A percentile compares a stretch with the other conserved stretches of the same genome.
phyloP scores from a whole-genome alignment of 495 filamentous ascomycete genomes.

The Penicillium subrubescens region DNA sequence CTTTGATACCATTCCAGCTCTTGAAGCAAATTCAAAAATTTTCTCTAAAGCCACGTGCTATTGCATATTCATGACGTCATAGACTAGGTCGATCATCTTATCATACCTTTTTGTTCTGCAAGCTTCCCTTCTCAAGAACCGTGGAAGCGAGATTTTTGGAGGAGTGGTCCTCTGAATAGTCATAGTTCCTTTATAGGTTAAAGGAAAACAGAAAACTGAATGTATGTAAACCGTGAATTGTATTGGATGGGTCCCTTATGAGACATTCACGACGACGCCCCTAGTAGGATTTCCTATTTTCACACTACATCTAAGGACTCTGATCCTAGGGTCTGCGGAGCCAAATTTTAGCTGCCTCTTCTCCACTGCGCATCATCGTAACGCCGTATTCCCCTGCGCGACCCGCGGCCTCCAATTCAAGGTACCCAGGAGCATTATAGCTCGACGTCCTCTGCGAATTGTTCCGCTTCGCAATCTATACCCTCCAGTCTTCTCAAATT shows the following conservation, averaged over 20 bases:
- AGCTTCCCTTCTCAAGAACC: neutral
- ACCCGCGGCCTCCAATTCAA: neutral
- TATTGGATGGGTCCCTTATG: neutral
- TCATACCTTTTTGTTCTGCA: neutral
- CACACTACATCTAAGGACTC: no score
- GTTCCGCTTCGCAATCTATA: neutral
- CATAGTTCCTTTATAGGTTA: neutral
- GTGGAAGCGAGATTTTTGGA: neutral
- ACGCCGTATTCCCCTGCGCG: neutral
- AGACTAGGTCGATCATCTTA: neutral
- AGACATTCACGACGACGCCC: neutral
- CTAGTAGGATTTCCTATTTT: no score
- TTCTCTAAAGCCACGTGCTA: neutral
- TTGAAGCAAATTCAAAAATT: neutral
- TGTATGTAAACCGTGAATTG: neutral
- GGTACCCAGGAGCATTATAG: neutral
- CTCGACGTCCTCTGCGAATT: neutral
- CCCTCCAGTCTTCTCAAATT: neutral
- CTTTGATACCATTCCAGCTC: neutral
- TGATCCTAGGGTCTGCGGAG: no score
- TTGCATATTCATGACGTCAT: neutral
- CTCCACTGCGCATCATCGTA: neutral
- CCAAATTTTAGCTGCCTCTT: neutral
- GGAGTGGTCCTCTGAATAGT: neutral
- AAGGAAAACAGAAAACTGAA: neutral